Conservation (phyloP, 148 eudicot species). For the Beta vulgaris region DNA sequence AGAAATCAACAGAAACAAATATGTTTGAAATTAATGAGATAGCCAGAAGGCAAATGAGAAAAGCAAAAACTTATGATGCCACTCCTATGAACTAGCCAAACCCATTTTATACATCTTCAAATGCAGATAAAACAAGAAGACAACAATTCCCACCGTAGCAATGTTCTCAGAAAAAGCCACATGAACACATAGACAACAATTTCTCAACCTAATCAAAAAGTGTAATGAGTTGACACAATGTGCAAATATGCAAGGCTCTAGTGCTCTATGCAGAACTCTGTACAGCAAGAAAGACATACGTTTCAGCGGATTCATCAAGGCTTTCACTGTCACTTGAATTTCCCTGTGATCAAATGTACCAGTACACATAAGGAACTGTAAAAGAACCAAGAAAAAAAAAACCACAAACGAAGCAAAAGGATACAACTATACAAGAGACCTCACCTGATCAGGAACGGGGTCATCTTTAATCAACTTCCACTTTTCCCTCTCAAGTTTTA, state of each 20-base stretch:
- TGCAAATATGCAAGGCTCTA: background rate
- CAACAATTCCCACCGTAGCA: background rate
- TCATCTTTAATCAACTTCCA: constrained; percentile 46
- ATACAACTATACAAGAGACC: constrained; percentile 21
- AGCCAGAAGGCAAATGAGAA: background rate
- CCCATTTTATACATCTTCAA: background rate
- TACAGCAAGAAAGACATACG: constrained; percentile 39
- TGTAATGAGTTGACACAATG: background rate
- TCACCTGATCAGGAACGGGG: constrained; percentile 37
- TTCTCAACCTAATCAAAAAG: background rate
- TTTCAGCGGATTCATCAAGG: constrained; percentile 54
- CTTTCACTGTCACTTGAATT: constrained; percentile 34
- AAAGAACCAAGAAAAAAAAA: background rate
- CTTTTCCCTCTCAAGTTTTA: constrained; percentile 45
- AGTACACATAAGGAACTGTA: constrained; percentile 15
- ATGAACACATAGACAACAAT: background rate
- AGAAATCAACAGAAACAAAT: background rate
- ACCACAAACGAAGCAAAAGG: background rate
- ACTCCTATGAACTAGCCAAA: background rate
- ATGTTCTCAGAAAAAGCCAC: background rate
- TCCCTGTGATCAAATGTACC: constrained; percentile 44
- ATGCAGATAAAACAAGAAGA: background rate
- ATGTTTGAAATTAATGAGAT: background rate
- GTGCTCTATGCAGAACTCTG: background rate
- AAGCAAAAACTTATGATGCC: background rate